A percentile compares a stretch with the other conserved stretches of the same genome.
Conservation (phyloP, 306 rosid genomes). For the Ceratonia siliqua region DNA sequence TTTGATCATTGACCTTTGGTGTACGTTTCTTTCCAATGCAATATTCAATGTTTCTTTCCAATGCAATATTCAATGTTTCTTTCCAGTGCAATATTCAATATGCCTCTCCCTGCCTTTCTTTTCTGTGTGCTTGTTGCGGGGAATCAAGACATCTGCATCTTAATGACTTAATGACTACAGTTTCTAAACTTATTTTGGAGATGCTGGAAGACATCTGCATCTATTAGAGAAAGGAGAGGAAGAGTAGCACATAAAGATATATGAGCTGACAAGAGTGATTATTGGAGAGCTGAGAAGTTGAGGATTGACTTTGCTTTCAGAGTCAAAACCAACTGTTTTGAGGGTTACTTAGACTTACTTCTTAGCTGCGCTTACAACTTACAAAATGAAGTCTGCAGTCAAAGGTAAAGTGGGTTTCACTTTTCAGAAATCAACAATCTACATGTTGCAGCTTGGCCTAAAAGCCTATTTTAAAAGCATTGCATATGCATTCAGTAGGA, state of each 20-base stretch:
- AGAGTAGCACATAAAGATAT: not conserved
- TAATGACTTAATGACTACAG: too few relatives aligned
- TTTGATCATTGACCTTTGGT: not conserved
- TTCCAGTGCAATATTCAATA: too few relatives aligned
- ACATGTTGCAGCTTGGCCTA: conserved; percentile 21
- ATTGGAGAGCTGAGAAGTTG: not conserved
- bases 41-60: too few relatives aligned
- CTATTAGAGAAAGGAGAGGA: not conserved
- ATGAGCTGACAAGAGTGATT: not conserved
- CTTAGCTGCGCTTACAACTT: conserved; percentile 19
- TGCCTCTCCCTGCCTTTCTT: too few relatives aligned
- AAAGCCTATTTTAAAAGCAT: conserved; percentile 40
- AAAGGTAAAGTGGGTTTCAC: not conserved
- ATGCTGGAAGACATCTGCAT: conserved; percentile 38
- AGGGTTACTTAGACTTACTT: not conserved
- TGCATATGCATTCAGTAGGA: conserved; percentile 32
- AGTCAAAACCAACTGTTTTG: not conserved
- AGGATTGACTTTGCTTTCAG: conserved; percentile 10
- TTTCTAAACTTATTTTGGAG: too few relatives aligned
- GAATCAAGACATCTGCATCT: too few relatives aligned
- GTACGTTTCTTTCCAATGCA: not conserved
- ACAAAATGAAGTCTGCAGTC: conserved; percentile 11
- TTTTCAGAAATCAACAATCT: conserved; percentile 17
- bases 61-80: too few relatives aligned
- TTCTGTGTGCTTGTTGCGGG: too few relatives aligned